Evolutionary conservation across 116 monocot genomes (phyloP).

Genomic region (Zostera marina): DNA sequence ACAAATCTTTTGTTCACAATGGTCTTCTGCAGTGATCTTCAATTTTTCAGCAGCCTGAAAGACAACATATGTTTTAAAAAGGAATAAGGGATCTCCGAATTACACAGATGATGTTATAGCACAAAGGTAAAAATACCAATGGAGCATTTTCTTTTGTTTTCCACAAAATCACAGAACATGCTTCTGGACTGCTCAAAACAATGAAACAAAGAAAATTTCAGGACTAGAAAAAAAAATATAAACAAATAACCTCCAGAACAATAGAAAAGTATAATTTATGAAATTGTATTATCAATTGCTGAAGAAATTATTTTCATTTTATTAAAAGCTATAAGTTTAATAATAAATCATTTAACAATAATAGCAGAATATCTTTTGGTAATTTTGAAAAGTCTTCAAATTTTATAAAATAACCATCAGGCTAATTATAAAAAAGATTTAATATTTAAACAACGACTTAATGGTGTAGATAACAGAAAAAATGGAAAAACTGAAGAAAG

Average conservation of each 20-base stretch:
- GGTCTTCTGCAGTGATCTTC: conserved; percentile 58
- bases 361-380: too few species aligned
- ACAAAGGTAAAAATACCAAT: conserved; percentile 22
- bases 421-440: too few species aligned
- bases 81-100: not conserved
- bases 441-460: not conserved
- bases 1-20: conserved; percentile 50
- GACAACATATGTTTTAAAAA: not conserved
- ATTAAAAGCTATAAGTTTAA: too few species aligned
- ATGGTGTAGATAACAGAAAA: not conserved
- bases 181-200: conserved; percentile 58
- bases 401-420: too few species aligned
- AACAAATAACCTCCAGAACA: not conserved
- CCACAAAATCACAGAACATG: conserved; percentile 90
- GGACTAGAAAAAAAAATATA: not conserved
- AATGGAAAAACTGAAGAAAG: not conserved
- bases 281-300: too few species aligned
- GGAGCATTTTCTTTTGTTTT: conserved; percentile 69
- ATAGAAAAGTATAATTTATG: too few species aligned
- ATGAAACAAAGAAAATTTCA: not conserved
- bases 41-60: conserved; percentile 79
- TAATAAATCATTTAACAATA: too few species aligned
- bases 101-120: not conserved
- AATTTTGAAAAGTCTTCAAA: too few species aligned
- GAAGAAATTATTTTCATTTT: too few species aligned